Percentiles rank a stretch among this genome's conserved stretches.
phyloP scores from a whole-genome alignment of 2,329 filamentous ascomycete genomes.

The Rutstroemia sydowiana region DNA sequence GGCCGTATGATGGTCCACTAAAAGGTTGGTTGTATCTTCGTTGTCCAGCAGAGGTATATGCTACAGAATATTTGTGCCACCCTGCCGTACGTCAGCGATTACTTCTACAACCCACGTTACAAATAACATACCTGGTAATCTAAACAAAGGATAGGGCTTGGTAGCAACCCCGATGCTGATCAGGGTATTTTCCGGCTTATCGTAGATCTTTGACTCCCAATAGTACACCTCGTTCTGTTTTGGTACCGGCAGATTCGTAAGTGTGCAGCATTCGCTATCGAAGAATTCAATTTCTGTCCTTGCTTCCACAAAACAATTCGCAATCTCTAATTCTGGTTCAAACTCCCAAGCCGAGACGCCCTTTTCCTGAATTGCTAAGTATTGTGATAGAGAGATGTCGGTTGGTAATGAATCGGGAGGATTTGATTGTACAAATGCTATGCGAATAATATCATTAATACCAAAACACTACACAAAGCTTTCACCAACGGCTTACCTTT shows the following conservation, averaged over 20 bases:
- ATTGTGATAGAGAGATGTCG: slow-evolving; percentile 95
- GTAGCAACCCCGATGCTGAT: slow-evolving; percentile 92
- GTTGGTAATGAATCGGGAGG: slow-evolving; percentile 92
- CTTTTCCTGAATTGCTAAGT: slow-evolving; percentile 97
- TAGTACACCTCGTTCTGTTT: slow-evolving; percentile 99
- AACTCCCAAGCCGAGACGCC: slow-evolving; percentile 99
- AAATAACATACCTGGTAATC: slow-evolving; percentile 68
- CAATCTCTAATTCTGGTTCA: slow-evolving; percentile 96
- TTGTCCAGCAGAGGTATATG: slow-evolving; percentile 81
- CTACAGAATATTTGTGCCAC: slow-evolving; percentile 86
- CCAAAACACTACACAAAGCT: background rate
- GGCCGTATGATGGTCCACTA: slow-evolving; percentile 69
- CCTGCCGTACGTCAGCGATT: slow-evolving; percentile 41
- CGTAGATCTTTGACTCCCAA: slow-evolving; percentile 98
- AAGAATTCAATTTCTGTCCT: slow-evolving; percentile 98
- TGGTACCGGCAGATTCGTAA: slow-evolving; percentile 76
- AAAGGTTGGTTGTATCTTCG: slow-evolving; percentile 94
- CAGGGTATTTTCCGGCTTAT: slow-evolving; percentile 83
- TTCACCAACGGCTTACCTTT: slow-evolving; percentile 59
- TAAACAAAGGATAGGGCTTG: slow-evolving; percentile 92
- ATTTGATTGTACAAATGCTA: slow-evolving; percentile 90
- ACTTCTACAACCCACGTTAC: background rate
- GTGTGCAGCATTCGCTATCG: slow-evolving; percentile 90
- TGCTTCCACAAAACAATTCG: slow-evolving; percentile 95
- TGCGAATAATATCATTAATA: background rate